Evolutionary conservation across 139 green algal species (phyloP), one percentile per base, ranked within the genome.

Genomic region (Edaphochlamys debaryana): DNA sequence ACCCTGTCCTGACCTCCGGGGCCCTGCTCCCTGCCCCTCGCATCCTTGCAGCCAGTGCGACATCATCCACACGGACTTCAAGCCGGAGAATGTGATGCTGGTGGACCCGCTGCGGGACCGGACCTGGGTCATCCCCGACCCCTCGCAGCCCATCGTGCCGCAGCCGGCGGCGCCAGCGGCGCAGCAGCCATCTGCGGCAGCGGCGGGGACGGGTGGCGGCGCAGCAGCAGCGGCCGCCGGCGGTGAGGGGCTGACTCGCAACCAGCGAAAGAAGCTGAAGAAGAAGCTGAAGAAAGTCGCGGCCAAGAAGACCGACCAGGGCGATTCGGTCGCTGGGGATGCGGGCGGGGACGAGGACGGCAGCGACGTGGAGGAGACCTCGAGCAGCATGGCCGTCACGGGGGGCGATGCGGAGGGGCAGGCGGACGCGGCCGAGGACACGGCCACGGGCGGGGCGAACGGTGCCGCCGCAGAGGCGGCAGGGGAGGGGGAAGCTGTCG

Each of bases 51-150:
- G 79, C 9, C 70, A 27, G 45, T 84, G 78, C 60, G 60, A 91
- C 40, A 98, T 99, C 86, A 98, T 99, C 74, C 96, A 99, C 91
- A 98, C 96, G 0, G 96, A 99, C 88, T 89, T 99, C 67, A 99
- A 99, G 89, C 95, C 96, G 11, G 96, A 99, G 90, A 99, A 99
- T 72, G 94, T 99, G 40, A 97, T 99, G 94, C 92, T 99, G 63
- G 89, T 87, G 3, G 75, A 94, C 48, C 89, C 91, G 20, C 75
- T 98, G 72, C 42, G 71, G 3, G 75, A 88, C 20, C 82, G 92
- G 7, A 82, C 79, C 22, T 92, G 84, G 88, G 56, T 90, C 54
- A 74, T 93, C 42, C 82, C 86, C 4, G 69, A 79, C 48, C 76
- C 80, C 45, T 13, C 64, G 30, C 67, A 50, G 41, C 32, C 40